Evolutionary conservation across 1,139 yeast species (phyloP).

Genomic region (Candida sp.): DNA sequence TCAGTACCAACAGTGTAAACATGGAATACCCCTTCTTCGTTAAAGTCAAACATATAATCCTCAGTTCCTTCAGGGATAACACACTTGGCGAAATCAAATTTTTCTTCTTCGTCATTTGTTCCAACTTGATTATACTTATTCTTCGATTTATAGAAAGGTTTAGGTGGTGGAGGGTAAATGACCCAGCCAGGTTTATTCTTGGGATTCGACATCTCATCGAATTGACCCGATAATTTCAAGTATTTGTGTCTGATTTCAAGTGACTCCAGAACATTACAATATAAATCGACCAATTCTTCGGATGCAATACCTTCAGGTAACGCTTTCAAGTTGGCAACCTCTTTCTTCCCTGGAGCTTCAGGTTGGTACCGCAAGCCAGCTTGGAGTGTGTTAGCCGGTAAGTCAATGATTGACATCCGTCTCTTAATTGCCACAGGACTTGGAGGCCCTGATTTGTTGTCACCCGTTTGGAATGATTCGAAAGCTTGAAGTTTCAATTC

Average conservation of each 20-base stretch:
- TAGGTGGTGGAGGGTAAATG: conserved; percentile 92
- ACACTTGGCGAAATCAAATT: conserved; percentile 60
- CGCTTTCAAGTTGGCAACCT: conserved; percentile 38
- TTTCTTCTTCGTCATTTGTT: conserved; percentile 27
- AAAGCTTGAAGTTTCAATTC: conserved; percentile 70
- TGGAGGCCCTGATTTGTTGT: conserved; percentile 9
- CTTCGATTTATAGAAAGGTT: conserved; percentile 81
- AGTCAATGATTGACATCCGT: conserved; percentile 48
- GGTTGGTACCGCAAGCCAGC: not conserved
- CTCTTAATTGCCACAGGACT: conserved; percentile 35
- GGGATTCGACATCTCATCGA: conserved; percentile 70
- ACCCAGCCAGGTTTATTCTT: conserved; percentile 71
- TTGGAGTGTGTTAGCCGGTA: conserved; percentile 20
- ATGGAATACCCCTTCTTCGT: conserved; percentile 67
- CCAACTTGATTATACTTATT: conserved; percentile 54
- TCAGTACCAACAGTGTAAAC: conserved; percentile 39
- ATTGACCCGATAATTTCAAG: conserved; percentile 65
- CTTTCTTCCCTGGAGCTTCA: conserved; percentile 9
- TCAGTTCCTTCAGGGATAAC: conserved; percentile 62
- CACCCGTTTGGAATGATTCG: conserved; percentile 41
- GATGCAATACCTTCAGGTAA: conserved; percentile 68
- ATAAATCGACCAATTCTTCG: conserved; percentile 67
- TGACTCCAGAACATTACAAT: conserved; percentile 67
- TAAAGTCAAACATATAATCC: conserved; percentile 46
- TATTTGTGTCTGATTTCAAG: conserved; percentile 76